Base-by-base conservation (phyloP, 1,139 yeast species). In the Hansenula lynferdii region DNA sequence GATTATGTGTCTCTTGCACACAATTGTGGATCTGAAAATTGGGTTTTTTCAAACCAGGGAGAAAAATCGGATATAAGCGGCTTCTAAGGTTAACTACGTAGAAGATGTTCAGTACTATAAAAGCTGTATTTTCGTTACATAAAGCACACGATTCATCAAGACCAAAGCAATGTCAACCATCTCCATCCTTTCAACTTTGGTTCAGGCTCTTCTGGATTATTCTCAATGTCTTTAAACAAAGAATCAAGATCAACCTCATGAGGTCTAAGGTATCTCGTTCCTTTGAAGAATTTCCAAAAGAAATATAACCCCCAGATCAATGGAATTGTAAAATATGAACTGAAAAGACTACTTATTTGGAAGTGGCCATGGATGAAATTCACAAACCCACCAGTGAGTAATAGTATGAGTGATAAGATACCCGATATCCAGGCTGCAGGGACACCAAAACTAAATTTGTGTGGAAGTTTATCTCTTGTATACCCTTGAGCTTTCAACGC, bases 301-400 rank as follows among this genome's bases (percentile, higher is more conserved):
- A 48, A 19, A 36, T 34, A 61, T 26, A 64, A 47, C 1, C 50
- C 50, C 8, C 58, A 6, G 12, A 46, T 39, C 34, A 65, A 55
- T 18, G 69, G 67, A 34, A 66, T 57, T 33, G 57, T 50, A 39
- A 64, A 60, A 53, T 66, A 62, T 15, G 62, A 40, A 14, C 63
- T 57, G 47, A 65, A 59, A 43, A 67, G 39, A 12, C 66, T 57
- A 31, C 60, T 53, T 4, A 47, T 53, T 43, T 61, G 57, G 15
- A 26, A 26, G 8, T 8, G 10, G 7, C 28, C 28, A 6, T 26
- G 18, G 7, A 26, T 14, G n/a, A 26, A 26, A 9, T 26, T 26
- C 8, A 12, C 15, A 11, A 26, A 26, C 6, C 28, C 28, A 26
- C 28, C 28, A 8, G 28, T 26, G 6, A 26, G 8, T 12, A 26